Base-by-base conservation (phyloP, 2,329 filamentous ascomycete species). In the Cytospora mali region DNA sequence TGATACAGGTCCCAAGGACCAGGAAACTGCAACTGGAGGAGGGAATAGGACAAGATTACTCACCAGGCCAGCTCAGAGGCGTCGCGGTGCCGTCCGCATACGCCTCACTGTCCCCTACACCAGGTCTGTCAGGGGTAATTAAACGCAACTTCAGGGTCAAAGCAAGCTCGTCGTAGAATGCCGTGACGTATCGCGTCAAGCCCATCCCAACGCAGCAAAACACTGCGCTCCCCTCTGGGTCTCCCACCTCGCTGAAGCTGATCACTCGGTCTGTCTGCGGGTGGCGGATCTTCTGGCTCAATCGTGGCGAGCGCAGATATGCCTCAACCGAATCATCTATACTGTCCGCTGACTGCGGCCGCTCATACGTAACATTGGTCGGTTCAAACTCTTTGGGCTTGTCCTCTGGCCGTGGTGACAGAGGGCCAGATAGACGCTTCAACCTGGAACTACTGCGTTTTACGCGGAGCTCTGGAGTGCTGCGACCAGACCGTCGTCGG, bases 151-250 rank as follows among this genome's bases (percentile, higher is more conserved):
- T 95, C 64, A 99, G 79, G 0, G 93, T 96, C 71, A 91, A 79
- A 2, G 95, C 95, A 58, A 99, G 81, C 74, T 99, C 95, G 73
- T 99, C 95, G 72, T 98, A 99, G 73, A 99, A 99, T 0, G 93
- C 93, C 65, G 92, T 97, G 64, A 99, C 91, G 73, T 95, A 99
- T 75, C 95, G 86, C 13, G 95, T 99, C 70, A 99, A 77, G 0
- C 95, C 95, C 95, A 99, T 99, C 23, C 95, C 95, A 3, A 99
- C 93, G 71, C 95, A 99, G 73, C 95, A 96, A 69, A 99, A 93
- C 2, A 99, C 92, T 3, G 93, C 94, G 68, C 90, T 94, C 1
- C 95, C 95, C 50, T 94, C 87, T 0, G 93, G 88, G 73, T 98
- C 93, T 16, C 95, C 95, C 3, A 99, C 95, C 74, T 99, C 95